These are phyloP conservation scores for Lichtheimia ornata DNA, from an alignment of 371 early-diverging fungal species.

Conservation along the genomic window DNA sequence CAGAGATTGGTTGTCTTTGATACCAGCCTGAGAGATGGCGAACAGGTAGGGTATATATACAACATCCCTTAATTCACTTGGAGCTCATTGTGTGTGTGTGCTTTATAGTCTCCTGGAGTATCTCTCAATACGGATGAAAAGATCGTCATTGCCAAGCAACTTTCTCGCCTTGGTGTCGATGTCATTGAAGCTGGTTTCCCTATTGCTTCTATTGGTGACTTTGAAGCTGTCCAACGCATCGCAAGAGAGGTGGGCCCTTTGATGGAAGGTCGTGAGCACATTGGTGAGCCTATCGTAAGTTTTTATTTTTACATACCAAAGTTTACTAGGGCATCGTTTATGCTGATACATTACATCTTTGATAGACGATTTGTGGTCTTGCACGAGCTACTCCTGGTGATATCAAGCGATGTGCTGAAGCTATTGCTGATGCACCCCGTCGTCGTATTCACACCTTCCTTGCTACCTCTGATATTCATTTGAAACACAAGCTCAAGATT, in stretches of 20 bases:
- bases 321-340: neutral
- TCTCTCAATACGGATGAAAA: constrained; percentile 92
- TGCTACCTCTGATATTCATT: constrained; percentile 95
- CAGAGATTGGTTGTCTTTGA: constrained; percentile 92
- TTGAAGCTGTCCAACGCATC: constrained; percentile 92
- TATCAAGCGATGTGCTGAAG: constrained; percentile 89
- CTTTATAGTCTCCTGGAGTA: constrained; percentile 87
- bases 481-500: constrained; percentile 92
- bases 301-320: neutral
- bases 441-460: constrained; percentile 94
- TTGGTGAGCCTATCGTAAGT: constrained; percentile 83
- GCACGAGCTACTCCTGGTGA: constrained; percentile 88
- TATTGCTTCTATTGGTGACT: constrained; percentile 91
- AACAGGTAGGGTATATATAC: constrained; percentile 67
- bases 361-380: constrained; percentile 82
- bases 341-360: neutral
- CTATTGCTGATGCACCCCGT: constrained; percentile 79
- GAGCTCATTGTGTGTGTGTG: neutral
- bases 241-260: constrained; percentile 89
- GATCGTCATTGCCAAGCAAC: constrained; percentile 88
- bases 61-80: neutral
- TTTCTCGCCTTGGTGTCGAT: constrained; percentile 91
- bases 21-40: constrained; percentile 94
- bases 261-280: constrained; percentile 78
- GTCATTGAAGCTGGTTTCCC: constrained; percentile 96